Evolutionary conservation across 176 grass and related monocot genomes (phyloP), one percentile per base, ranked within the genome.

Genomic region (Carex littledalei): DNA sequence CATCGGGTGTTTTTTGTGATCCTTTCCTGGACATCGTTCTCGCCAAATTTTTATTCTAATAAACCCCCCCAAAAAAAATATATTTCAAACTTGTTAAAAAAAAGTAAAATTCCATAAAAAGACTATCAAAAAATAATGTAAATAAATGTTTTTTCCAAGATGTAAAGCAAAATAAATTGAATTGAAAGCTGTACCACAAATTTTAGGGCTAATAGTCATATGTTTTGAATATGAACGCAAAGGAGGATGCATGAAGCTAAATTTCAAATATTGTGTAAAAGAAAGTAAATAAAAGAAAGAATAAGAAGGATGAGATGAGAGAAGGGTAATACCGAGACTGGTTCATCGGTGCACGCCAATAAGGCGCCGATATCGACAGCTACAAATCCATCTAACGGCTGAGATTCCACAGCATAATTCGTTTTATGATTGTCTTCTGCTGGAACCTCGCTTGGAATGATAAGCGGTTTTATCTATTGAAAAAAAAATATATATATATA

Each of bases 21-120:
- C 90, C 90, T 87, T 94, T 94, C 84, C 92, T 61, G 9, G 92
- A 94, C 18, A 92, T 81, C 75, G 90, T 90, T 89, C 90, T 85
- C 81, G 81, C 78, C 86, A 88, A 74, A 78, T 86, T 92, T 90
- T 92, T 85, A 39, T 85, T 85, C 83, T 72, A 81, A 24, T 24
- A 24, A 24, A 43, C 2, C 79, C 67, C 64, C 79, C 74, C 11
- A 73, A 84, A 21, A 59, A 35, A 29, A 45, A n/a, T 67, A 22
- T 66, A 43, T 83, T 52, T 10, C 41, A 67, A n/a, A 15, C 9
- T 8, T 65, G 39, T 64, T 49, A 82, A 52, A 31, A 8, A 8
- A 60, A 10, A 39, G 37, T 32, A 9, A 5, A 65, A 57, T 68
- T 58, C 4, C 32, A 87, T n/a, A 45, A 1, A 1, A 63, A 72